These are phyloP conservation scores for Nicotiana noctiflora DNA, from an alignment of 257 asterid species.

Conservation along the genomic window DNA sequence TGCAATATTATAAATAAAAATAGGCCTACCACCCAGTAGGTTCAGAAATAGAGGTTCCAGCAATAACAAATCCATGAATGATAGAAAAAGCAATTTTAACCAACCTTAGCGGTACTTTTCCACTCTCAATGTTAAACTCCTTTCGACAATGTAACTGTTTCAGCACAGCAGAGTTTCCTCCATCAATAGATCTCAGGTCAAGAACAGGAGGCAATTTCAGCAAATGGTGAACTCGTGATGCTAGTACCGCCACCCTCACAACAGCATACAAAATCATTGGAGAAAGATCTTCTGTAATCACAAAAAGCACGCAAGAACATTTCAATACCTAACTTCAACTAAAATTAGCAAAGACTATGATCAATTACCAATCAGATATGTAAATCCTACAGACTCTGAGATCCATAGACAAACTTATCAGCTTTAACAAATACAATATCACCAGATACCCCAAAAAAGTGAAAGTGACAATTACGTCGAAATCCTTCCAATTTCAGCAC, in stretches of 20 bases:
- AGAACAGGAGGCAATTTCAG: constrained; percentile 19
- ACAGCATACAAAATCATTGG: constrained; percentile 36
- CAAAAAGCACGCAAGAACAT: background rate
- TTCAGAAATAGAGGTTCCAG: background rate
- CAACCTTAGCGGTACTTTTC: constrained; percentile 63
- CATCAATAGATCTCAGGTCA: constrained; percentile 17
- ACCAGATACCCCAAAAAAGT: background rate
- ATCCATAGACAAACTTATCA: background rate
- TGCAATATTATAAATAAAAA: background rate
- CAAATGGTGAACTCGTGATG: constrained; percentile 22
- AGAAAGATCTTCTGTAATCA: constrained; percentile 54
- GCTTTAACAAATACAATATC: background rate
- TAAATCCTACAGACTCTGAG: background rate
- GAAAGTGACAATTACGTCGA: constrained; percentile 29
- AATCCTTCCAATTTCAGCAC: constrained; percentile 32
- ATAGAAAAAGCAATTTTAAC: constrained; percentile 4
- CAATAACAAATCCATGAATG: background rate
- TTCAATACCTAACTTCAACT: background rate
- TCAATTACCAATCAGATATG: background rate
- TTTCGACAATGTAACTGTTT: constrained; percentile 29
- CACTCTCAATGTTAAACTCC: constrained; percentile 28
- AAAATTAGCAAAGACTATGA: background rate
- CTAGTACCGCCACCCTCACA: constrained; percentile 41
- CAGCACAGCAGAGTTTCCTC: constrained; percentile 29
- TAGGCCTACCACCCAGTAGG: background rate